These are phyloP conservation scores for Aspergillus transmontanensis DNA, from an alignment of 2,329 filamentous ascomycete species.

Conservation along the genomic window DNA sequence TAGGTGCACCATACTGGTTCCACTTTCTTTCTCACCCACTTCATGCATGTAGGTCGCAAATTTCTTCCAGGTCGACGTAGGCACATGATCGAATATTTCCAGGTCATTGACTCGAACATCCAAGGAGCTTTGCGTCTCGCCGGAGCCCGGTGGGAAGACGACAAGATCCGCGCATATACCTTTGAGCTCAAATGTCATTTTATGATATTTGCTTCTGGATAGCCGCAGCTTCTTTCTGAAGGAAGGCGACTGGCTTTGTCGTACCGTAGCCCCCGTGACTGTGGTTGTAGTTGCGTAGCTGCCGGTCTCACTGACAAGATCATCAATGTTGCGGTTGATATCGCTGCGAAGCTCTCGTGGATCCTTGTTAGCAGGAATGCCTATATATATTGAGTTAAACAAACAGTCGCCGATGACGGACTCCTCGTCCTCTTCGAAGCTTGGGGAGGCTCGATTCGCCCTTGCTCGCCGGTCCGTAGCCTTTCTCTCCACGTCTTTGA, in stretches of 20 bases:
- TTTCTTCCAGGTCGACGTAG: constrained; percentile 96
- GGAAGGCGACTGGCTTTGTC: constrained; percentile 35
- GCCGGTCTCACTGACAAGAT: constrained; percentile 83
- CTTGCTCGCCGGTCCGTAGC: constrained; percentile 73
- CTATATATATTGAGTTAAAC: constrained; percentile 99
- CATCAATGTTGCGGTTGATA: constrained; percentile 87
- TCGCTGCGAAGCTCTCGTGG: constrained; percentile 77
- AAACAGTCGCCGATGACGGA: constrained; percentile 90
- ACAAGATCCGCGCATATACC: constrained; percentile 82
- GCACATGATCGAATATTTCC: constrained; percentile 91
- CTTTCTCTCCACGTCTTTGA: constrained; percentile 82
- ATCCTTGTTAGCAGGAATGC: constrained; percentile 82
- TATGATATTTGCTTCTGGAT: constrained; percentile 84
- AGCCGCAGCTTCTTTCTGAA: constrained; percentile 68
- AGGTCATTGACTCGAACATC: constrained; percentile 81
- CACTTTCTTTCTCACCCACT: constrained; percentile 81
- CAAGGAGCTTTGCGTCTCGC: constrained; percentile 84
- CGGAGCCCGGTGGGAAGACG: constrained; percentile 72
- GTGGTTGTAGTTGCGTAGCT: constrained; percentile 78
- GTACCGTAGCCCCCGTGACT: constrained; percentile 41
- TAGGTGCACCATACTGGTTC: constrained; percentile 85
- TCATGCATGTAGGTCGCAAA: constrained; percentile 93
- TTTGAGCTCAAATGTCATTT: constrained; percentile 91
- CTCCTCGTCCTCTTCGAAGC: constrained; percentile 69
- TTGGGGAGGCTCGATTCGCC: constrained; percentile 57